Evolutionary conservation across 129 eudicot genomes (phyloP).

Genomic region (Lactuca sativa): DNA sequence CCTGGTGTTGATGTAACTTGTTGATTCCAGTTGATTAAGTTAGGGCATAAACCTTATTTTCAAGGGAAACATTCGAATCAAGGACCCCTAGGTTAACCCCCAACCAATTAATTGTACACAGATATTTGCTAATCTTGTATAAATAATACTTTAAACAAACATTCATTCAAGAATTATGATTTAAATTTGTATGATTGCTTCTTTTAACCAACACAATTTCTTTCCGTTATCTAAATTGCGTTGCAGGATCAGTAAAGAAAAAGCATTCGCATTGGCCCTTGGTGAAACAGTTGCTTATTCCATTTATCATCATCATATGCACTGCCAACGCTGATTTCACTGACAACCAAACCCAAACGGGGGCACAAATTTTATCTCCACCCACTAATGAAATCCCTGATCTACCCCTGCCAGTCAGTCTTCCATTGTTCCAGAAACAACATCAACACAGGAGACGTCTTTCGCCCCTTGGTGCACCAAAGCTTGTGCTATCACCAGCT

Average conservation of each 20-base stretch:
- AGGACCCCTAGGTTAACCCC: neutral
- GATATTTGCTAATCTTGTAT: neutral
- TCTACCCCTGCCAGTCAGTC: constrained; percentile 32
- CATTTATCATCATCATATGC: constrained; percentile 30
- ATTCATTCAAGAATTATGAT: neutral
- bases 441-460: constrained; percentile 34
- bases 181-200: neutral
- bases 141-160: neutral
- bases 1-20: neutral
- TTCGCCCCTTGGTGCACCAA: constrained; percentile 37
- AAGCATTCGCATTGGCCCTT: constrained; percentile 25
- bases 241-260: constrained; percentile 52
- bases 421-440: constrained; percentile 33
- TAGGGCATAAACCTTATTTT: constrained; percentile 15
- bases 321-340: constrained; percentile 39
- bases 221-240: constrained; percentile 32
- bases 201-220: neutral
- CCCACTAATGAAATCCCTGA: constrained; percentile 31
- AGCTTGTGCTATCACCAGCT: constrained; percentile 32
- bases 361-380: constrained; percentile 33
- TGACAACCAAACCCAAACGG: constrained; percentile 20
- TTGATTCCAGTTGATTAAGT: constrained; percentile 22
- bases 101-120: neutral
- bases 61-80: neutral
- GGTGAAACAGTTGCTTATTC: constrained; percentile 48